These are phyloP conservation scores for Glonium stellatum DNA, from an alignment of 495 filamentous ascomycete genomes.

Conservation along the genomic window DNA sequence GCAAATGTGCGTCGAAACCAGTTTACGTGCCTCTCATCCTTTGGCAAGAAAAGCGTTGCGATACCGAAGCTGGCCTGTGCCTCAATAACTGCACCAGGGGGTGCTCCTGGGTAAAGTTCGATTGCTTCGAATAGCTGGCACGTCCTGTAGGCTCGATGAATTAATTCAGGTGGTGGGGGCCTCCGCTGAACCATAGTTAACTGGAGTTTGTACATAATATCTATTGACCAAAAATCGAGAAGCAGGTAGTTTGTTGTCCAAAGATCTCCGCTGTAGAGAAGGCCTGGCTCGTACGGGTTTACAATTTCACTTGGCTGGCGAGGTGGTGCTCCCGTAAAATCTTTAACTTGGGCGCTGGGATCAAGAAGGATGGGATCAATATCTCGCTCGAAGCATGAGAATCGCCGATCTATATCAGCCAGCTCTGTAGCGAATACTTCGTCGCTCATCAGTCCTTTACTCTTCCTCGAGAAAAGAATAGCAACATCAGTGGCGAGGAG, in stretches of 20 bases:
- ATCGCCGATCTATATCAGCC: slow-evolving; percentile 44
- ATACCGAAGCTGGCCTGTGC: slow-evolving; percentile 74
- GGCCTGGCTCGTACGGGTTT: slow-evolving; percentile 61
- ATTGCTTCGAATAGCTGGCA: slow-evolving; percentile 74
- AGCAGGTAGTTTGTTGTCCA: slow-evolving; percentile 68
- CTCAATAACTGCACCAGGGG: slow-evolving; percentile 59
- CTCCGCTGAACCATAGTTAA: slow-evolving; percentile 47
- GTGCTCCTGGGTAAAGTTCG: slow-evolving; percentile 61
- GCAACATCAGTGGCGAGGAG: slow-evolving; percentile 76
- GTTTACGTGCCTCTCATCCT: slow-evolving; percentile 63
- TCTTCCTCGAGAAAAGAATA: slow-evolving; percentile 64
- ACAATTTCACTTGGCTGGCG: slow-evolving; percentile 58
- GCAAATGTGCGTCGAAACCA: slow-evolving; percentile 80
- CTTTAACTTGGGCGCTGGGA: slow-evolving; percentile 49
- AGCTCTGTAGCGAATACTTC: slow-evolving; percentile 61
- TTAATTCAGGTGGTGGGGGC: slow-evolving; percentile 48
- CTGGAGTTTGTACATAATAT: slow-evolving; percentile 75
- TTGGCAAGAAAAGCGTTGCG: slow-evolving; percentile 68
- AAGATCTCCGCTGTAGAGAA: slow-evolving; percentile 59
- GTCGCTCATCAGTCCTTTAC: slow-evolving; percentile 52
- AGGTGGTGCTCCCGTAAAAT: slow-evolving; percentile 47
- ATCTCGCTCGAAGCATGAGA: slow-evolving; percentile 50
- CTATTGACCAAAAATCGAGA: slow-evolving; percentile 70
- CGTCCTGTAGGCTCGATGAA: slow-evolving; percentile 56
- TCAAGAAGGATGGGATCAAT: slow-evolving; percentile 55